A percentile compares a stretch with the other conserved stretches of the same genome.
Conservation (phyloP, 805 yeast genomes). For the Pichia thaimueangensis region DNA sequence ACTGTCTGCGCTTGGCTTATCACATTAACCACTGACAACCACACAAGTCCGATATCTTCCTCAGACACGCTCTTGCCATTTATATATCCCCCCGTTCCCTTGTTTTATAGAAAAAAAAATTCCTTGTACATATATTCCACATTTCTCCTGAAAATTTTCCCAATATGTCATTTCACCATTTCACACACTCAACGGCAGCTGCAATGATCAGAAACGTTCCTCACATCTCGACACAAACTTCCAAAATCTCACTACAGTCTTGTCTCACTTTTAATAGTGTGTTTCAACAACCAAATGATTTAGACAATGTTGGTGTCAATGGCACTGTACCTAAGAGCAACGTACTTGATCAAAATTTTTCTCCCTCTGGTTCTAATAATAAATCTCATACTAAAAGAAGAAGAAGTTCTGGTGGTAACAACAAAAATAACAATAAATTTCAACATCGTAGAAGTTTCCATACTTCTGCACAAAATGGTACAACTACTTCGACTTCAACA, state of each 20-base stretch:
- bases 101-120: too few species aligned
- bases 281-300: slow-evolving; percentile 15
- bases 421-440: not conserved
- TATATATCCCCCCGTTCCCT: not conserved
- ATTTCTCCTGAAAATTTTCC: too few species aligned
- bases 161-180: slow-evolving; percentile 3
- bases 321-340: too few species aligned
- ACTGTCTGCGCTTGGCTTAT: not conserved
- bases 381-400: not conserved
- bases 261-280: slow-evolving; percentile 19
- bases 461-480: slow-evolving; percentile 3
- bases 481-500: not conserved
- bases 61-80: not conserved
- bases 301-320: too few species aligned
- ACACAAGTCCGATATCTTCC: slow-evolving; percentile 7
- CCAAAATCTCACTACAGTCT: slow-evolving; percentile 17
- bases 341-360: too few species aligned
- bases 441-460: slow-evolving; percentile 7
- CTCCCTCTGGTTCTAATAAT: too few species aligned
- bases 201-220: slow-evolving; percentile 21
- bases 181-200: not conserved
- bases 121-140: not conserved
- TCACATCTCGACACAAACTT: slow-evolving; percentile 10
- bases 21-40: too few species aligned
- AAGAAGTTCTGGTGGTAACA: not conserved